A percentile compares a stretch with the other conserved stretches of the same genome.
These are phyloP conservation scores for Cochlearia excelsa DNA, from an alignment of 345 rosid species.

Conservation along the genomic window DNA sequence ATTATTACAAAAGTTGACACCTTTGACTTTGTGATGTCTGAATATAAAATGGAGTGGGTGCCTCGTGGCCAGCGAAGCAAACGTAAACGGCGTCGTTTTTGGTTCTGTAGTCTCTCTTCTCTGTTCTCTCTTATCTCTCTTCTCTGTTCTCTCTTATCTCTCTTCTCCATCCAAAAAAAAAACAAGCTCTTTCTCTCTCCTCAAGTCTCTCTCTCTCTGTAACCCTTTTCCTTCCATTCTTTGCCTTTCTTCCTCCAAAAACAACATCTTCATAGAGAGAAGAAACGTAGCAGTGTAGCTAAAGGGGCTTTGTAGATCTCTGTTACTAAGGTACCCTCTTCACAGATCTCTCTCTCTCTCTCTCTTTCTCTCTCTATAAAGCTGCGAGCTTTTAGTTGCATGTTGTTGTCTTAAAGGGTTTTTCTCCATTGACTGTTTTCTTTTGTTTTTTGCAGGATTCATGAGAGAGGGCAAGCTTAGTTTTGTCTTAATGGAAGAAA, in stretches of 20 bases:
- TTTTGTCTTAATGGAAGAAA: constrained; percentile 30
- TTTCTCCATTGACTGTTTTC: not conserved
- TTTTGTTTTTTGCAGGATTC: constrained; percentile 29
- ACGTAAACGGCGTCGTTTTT: constrained; percentile 30
- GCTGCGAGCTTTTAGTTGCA: constrained; percentile 26
- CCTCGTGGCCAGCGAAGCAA: constrained; percentile 17
- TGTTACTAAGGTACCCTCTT: constrained; percentile 14
- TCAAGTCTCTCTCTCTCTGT: constrained; percentile 4
- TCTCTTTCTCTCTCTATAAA: constrained; percentile 13
- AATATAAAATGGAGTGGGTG: constrained; percentile 16
- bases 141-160: constrained; percentile 24
- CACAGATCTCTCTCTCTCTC: constrained; percentile 33
- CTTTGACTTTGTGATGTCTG: constrained; percentile 29
- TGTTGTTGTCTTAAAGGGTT: constrained; percentile 22
- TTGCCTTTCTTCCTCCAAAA: constrained; percentile 12
- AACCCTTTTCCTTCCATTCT: constrained; percentile 13
- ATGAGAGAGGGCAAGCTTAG: constrained; percentile 5
- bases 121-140: constrained; percentile 16
- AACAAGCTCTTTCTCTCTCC: constrained; percentile 22
- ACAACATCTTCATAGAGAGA: constrained; percentile 1
- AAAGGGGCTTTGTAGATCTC: constrained; percentile 27
- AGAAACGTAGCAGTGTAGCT: constrained; percentile 28
- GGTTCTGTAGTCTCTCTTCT: constrained; percentile 11
- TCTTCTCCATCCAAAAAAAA: constrained; percentile 18
- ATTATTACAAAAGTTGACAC: constrained; percentile 27